Base-by-base conservation (phyloP, 441 rosid species). In the Syzygium syzygioides region DNA sequence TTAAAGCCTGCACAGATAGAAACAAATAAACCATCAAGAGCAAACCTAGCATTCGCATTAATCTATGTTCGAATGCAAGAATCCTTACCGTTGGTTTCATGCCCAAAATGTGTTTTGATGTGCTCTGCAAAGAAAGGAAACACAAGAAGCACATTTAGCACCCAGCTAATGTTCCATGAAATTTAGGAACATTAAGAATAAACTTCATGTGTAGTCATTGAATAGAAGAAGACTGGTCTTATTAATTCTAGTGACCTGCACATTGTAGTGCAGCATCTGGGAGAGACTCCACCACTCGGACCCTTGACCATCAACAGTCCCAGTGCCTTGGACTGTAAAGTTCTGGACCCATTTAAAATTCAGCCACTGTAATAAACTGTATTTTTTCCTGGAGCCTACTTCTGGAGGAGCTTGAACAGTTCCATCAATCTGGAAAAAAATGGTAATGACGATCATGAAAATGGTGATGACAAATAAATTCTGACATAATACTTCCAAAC, bases 41-140 rank as follows among this genome's bases (percentile, higher is more conserved):
- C n/a, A 76, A 37, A 41, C 52, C 41, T 3, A 41, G 83, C 83
- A 23, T 23, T 76, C 3, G 1, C 28, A 26, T 6, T 76, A 76
- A 37, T 76, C 83, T 76, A 76, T 76, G 83, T 76, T 20, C 0
- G 52, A 41, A 76, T 41, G 28, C 15, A 15, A 18, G 62, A 85
- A 55, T 80, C 83, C 95, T 91, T 89, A 96, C 99, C 68, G 99
- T 96, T 86, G 99, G 98, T 91, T 96, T 97, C 94, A 94, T 93
- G 79, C 92, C 91, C 85, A 96, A 95, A 60, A 92, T 89, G 87
- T 93, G 92, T 87, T 93, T 93, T 79, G 87, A 90, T 79, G 68
- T 92, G 90, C 91, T 95, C 97, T 96, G 98, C 89, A 91, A 45
- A 91, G 62, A 17, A 28, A 59, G 56, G 66, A 37, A 85, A 48